Conservation (phyloP, 1,139 yeast genomes). For the Candida labiduridarum region DNA sequence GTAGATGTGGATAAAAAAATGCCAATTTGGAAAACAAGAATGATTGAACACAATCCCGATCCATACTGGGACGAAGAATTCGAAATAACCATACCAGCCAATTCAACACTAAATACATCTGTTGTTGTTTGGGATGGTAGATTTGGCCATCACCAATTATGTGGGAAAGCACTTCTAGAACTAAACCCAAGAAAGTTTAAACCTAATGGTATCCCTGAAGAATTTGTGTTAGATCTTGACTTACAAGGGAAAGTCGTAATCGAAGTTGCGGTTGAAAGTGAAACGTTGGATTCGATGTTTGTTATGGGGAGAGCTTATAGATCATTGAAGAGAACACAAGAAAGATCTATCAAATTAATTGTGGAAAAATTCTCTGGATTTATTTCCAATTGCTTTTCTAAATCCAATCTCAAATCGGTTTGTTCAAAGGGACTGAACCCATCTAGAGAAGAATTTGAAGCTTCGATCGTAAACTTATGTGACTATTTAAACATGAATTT, state of each 20-base stretch:
- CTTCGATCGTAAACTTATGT: slow-evolving; percentile 73
- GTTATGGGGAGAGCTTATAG: slow-evolving; percentile 79
- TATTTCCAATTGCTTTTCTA: slow-evolving; percentile 44
- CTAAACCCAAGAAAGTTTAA: slow-evolving; percentile 67
- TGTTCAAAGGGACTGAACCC: slow-evolving; percentile 51
- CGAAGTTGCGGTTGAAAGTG: slow-evolving; percentile 76
- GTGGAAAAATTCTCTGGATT: slow-evolving; percentile 61
- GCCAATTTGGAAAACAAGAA: slow-evolving; percentile 73
- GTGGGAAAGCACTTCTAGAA: slow-evolving; percentile 68
- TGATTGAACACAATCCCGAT: slow-evolving; percentile 59
- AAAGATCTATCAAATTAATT: slow-evolving; percentile 63
- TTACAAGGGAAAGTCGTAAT: slow-evolving; percentile 66
- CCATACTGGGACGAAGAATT: slow-evolving; percentile 93
- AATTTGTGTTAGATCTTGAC: slow-evolving; percentile 62
- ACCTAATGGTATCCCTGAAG: slow-evolving; percentile 71
- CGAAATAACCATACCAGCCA: slow-evolving; percentile 55
- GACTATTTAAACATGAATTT: slow-evolving; percentile 74
- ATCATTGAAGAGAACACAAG: slow-evolving; percentile 60
- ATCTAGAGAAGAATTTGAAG: slow-evolving; percentile 58
- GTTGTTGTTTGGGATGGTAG: slow-evolving; percentile 78
- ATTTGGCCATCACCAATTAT: slow-evolving; percentile 59
- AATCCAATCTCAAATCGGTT: slow-evolving; percentile 49
- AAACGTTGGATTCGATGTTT: slow-evolving; percentile 74
- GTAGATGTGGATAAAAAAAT: slow-evolving; percentile 60
- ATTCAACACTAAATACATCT: slow-evolving; percentile 46